Conservation (phyloP, 345 rosid genomes). For the Gynandropsis gynandra region DNA sequence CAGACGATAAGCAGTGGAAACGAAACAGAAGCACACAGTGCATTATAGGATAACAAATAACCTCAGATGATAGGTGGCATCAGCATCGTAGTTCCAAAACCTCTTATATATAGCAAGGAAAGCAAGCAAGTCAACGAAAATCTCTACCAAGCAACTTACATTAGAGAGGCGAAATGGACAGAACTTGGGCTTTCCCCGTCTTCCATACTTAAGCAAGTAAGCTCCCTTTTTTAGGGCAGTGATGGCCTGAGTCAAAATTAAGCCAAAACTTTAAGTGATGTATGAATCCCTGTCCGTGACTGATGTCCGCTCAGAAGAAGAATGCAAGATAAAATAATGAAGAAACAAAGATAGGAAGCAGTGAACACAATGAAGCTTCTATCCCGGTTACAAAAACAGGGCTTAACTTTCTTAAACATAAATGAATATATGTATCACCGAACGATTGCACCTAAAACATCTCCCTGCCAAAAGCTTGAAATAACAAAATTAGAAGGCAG, state of each 20-base stretch:
- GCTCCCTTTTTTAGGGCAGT: slow-evolving; percentile 96
- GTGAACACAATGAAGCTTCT: neutral
- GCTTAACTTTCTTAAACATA: neutral
- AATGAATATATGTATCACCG: neutral
- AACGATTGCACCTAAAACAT: neutral
- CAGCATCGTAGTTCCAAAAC: neutral
- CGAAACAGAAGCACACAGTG: neutral
- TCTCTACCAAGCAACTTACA: slow-evolving; percentile 41
- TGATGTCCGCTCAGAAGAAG: neutral
- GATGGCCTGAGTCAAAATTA: slow-evolving; percentile 65
- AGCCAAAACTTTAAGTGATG: slow-evolving; percentile 23
- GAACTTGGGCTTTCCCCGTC: slow-evolving; percentile 97
- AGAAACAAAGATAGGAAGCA: slow-evolving; percentile 2
- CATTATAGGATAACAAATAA: slow-evolving; percentile 1
- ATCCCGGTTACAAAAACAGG: neutral
- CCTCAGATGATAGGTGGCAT: neutral
- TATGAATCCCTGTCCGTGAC: neutral
- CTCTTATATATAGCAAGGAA: neutral
- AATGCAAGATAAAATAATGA: neutral
- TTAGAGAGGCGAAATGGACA: slow-evolving; percentile 97
- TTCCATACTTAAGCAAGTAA: slow-evolving; percentile 88
- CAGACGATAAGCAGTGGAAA: neutral
- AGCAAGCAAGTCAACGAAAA: neutral
- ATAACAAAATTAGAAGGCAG: neutral
- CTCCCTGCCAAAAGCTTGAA: neutral